phyloP scores from a whole-genome alignment of 768 basidiomycete species.

The Glaciozyma antarctica region DNA sequence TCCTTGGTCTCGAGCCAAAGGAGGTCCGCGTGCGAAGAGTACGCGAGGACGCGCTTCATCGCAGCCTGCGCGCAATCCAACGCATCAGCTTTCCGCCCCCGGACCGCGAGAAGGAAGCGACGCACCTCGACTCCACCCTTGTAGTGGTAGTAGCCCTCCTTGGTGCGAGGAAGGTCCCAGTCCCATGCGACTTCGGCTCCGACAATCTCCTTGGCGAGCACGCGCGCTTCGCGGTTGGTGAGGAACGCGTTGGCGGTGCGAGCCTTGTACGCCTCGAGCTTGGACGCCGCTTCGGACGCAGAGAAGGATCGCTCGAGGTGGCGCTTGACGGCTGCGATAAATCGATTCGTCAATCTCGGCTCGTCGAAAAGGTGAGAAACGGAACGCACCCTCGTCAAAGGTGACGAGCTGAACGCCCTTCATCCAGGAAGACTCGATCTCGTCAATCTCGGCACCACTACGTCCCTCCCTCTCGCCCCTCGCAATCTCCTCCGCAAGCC shows the following conservation, averaged over 20 bases:
- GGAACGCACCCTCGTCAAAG: conserved; percentile 63
- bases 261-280: conserved; percentile 51
- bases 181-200: conserved; percentile 71
- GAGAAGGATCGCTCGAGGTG: conserved; percentile 45
- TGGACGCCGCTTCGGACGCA: conserved; percentile 44
- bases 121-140: conserved; percentile 63
- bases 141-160: conserved; percentile 85
- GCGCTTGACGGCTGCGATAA: conserved; percentile 50
- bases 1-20: conserved; percentile 87
- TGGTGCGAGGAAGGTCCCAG: conserved; percentile 66
- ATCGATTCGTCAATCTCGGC: background rate
- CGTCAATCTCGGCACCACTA: conserved; percentile 59
- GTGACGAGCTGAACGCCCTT: conserved; percentile 59
- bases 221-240: conserved; percentile 64
- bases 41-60: conserved; percentile 66
- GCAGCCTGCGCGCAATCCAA: conserved; percentile 49
- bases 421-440: conserved; percentile 68
- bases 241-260: conserved; percentile 40
- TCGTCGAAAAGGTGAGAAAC: conserved; percentile 1
- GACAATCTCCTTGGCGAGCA: conserved; percentile 62
- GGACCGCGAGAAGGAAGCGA: background rate
- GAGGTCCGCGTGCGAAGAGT: conserved; percentile 77
- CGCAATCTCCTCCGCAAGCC: conserved; percentile 59
- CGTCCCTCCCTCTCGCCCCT: conserved; percentile 58
- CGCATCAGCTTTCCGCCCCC: background rate